phyloP scores from a whole-genome alignment of 148 eudicot genomes.

The Tetragonia tetragonoides region DNA sequence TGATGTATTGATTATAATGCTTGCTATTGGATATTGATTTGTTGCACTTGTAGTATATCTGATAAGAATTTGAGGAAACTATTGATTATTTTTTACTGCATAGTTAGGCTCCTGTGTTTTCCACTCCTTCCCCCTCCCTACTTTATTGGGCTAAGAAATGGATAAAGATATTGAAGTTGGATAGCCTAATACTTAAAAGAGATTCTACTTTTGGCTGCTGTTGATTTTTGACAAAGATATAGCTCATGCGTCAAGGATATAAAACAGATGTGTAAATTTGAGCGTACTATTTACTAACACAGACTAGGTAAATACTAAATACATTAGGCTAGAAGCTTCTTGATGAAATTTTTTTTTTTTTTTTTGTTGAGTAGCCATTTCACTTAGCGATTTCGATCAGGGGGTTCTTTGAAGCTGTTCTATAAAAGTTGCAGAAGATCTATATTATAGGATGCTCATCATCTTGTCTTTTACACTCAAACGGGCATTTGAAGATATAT shows the following conservation, averaged over 20 bases:
- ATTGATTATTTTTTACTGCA: not conserved
- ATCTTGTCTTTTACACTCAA: no score
- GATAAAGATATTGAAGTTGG: not conserved
- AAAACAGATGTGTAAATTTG: not conserved
- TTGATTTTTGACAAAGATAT: not conserved
- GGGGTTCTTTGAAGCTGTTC: no score
- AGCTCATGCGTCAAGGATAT: not conserved
- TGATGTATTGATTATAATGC: not conserved
- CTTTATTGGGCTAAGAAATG: not conserved
- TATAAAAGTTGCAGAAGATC: no score
- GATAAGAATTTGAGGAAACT: not conserved
- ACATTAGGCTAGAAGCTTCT: no score
- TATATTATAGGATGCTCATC: no score
- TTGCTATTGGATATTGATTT: not conserved
- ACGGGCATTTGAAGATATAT: no score
- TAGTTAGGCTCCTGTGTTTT: not conserved
- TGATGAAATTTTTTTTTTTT: no score
- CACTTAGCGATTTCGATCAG: no score
- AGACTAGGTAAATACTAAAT: no score
- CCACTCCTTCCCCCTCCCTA: not conserved
- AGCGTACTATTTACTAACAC: not conserved
- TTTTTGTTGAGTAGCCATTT: no score
- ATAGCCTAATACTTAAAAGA: no score
- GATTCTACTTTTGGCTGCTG: not conserved
- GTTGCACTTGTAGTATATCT: not conserved